A percentile compares a stretch with the other conserved stretches of the same genome.
Evolutionary conservation across 1,284 basidiomycete species (phyloP).

Genomic region (Ganoderma lucidum): DNA sequence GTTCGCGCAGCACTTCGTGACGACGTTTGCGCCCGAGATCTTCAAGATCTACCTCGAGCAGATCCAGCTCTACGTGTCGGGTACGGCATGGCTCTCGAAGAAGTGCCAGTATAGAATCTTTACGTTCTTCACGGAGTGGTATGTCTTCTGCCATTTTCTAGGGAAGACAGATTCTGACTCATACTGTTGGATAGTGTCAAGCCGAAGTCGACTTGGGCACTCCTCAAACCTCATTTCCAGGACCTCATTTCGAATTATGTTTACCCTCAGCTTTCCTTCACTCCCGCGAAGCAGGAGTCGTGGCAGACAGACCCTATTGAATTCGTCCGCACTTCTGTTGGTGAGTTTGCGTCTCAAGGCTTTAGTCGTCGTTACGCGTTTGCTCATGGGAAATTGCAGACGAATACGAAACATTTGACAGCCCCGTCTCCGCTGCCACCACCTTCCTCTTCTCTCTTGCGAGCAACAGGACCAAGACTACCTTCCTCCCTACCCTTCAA

Average conservation of each 20-base stretch:
- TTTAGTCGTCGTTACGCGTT: neutral
- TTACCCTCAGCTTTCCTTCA: conserved; percentile 88
- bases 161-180: no score
- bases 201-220: conserved; percentile 86
- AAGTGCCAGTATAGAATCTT: conserved; percentile 86
- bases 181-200: conserved; percentile 66
- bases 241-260: conserved; percentile 79
- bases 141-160: conserved; percentile 34
- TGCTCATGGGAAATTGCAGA: conserved; percentile 50
- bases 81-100: conserved; percentile 79
- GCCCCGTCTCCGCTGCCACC: conserved; percentile 80
- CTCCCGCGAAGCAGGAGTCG: conserved; percentile 65
- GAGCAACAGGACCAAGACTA: conserved; percentile 77
- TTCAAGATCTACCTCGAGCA: conserved; percentile 81
- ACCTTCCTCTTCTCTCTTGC: conserved; percentile 82
- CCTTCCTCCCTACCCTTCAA: conserved; percentile 79
- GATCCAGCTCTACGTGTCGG: conserved; percentile 75
- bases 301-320: conserved; percentile 86
- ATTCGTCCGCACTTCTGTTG: conserved; percentile 75
- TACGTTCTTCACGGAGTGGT: conserved; percentile 88
- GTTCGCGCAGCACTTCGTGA: conserved; percentile 83
- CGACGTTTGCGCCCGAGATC: conserved; percentile 84
- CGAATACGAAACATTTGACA: conserved; percentile 80
- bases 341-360: conserved; percentile 49
- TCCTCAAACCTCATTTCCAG: conserved; percentile 85